Base-by-base conservation (phyloP, 306 rosid genomes). In the Rosa lucieae region DNA sequence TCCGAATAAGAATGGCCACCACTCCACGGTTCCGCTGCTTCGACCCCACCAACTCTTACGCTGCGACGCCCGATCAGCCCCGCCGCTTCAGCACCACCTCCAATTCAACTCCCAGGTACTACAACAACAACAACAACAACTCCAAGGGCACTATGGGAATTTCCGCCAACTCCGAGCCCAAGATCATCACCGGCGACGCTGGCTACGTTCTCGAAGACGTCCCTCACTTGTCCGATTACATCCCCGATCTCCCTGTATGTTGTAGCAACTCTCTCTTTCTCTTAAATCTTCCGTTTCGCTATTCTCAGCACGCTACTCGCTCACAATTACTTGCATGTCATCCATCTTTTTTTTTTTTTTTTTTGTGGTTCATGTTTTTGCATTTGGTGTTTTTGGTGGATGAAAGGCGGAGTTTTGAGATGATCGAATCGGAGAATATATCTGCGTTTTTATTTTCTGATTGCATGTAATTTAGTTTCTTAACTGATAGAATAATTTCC, bases 161-260 rank as follows among this genome's bases (percentile, higher is more conserved):
- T 58, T 55, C 83, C 2, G 53, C 15, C 70, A 26, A 70, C 53
- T 51, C 71, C 39, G 74, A 63, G 62, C 78, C 70, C 35, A 90
- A 90, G 74, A 80, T 85, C 65, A 78, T 79, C 67, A 37, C 78
- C 55, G 93, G 93, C 21, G 82, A 68, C 0, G 74, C 83, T 55
- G 92, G 92, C 69, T 90, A 88, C 70, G 87, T 88, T 6, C 90
- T 90, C 5, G 85, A 90, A 84, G 94, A 90, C 56, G 92, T 90
- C 52, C 94, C 90, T 39, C 94, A 90, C 78, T 40, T 90, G 6
- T 67, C 85, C n/a, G 94, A 90, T 68, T 88, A 88, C 84, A 44
- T 86, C 69, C 71, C 90, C 29, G 59, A 74, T 44, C 89, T 84
- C 58, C 84, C 84, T 43, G 94, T 90, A 79, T 43, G 85, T 40